Base-by-base conservation (phyloP, 1,139 yeast genomes). In the Yamadazyma mexicana region DNA sequence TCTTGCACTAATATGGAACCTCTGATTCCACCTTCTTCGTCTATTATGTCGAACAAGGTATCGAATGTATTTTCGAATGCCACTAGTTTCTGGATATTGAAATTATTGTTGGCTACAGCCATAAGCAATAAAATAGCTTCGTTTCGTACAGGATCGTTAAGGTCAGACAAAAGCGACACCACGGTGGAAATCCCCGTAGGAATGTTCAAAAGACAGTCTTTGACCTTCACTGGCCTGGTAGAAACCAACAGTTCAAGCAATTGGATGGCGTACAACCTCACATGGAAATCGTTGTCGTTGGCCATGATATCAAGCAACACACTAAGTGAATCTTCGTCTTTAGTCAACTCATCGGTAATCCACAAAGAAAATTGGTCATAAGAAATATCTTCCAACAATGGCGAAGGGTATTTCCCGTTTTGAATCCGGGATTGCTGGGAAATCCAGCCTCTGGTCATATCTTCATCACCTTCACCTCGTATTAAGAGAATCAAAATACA, bases 11-110 rank as follows among this genome's bases (percentile, higher is more conserved):
- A 79, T 20, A 89, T 75, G n/a, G 95, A 89, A 6, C 95, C 97
- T 42, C 91, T 74, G 9, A 89, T 74, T 0, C 96, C 96, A 15
- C 96, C 97, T 59, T 92, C 98, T 48, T 81, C 85, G 20, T 80
- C 81, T 18, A 92, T 83, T 11, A 92, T 85, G 30, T 70, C 73
- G 52, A 92, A 89, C 14, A 91, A 63, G 47, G 75, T 79, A 48
- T 88, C 97, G 56, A 92, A 91, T 0, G 95, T 85, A 48, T 88
- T 91, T 59, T 92, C 98, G 56, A 94, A 94, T 0, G 96, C 98
- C 12, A 92, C 95, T 17, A 92, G 68, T 56, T 91, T 91, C 58
- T 94, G 98, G 31, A 92, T 83, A 56, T 88, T 94, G 47, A 83
- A 79, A 53, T 89, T 88, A 45, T 86, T 86, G 49, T 84, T 83